phyloP scores from a whole-genome alignment of 164 flowering plant genomes.

The Berberis thunbergii region DNA sequence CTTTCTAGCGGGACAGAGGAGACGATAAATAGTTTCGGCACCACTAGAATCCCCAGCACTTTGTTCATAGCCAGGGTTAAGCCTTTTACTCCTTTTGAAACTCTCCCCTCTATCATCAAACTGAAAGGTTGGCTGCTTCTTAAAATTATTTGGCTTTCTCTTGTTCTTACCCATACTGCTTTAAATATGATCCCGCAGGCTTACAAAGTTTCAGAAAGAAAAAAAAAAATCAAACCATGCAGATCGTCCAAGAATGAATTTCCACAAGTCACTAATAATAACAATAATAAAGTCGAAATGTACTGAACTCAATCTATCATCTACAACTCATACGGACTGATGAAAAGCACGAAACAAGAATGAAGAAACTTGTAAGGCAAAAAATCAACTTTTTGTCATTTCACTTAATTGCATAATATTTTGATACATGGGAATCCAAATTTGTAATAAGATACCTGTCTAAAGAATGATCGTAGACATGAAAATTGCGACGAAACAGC shows the following conservation, averaged over 20 bases:
- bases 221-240: neutral
- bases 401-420: too few species aligned
- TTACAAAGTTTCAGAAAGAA: neutral
- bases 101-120: constrained; percentile 26
- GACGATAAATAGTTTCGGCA: constrained; percentile 51
- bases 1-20: constrained; percentile 54
- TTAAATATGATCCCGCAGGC: neutral
- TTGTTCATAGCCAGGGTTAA: constrained; percentile 21
- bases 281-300: too few species aligned
- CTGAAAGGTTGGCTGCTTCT: constrained; percentile 26
- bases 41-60: constrained; percentile 18
- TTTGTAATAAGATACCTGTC: too few species aligned
- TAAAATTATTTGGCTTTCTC: constrained; percentile 22
- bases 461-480: too few species aligned
- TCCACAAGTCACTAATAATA: too few species aligned
- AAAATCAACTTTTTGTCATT: too few species aligned
- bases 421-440: too few species aligned
- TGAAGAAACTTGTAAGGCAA: too few species aligned
- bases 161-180: constrained; percentile 42
- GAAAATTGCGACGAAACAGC: too few species aligned
- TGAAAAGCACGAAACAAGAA: too few species aligned
- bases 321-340: too few species aligned
- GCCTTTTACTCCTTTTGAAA: constrained; percentile 28
- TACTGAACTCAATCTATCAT: too few species aligned
- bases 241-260: neutral